Evolutionary conservation across 305 asterid genomes (phyloP).

Genomic region (Nicotiana rustica): DNA sequence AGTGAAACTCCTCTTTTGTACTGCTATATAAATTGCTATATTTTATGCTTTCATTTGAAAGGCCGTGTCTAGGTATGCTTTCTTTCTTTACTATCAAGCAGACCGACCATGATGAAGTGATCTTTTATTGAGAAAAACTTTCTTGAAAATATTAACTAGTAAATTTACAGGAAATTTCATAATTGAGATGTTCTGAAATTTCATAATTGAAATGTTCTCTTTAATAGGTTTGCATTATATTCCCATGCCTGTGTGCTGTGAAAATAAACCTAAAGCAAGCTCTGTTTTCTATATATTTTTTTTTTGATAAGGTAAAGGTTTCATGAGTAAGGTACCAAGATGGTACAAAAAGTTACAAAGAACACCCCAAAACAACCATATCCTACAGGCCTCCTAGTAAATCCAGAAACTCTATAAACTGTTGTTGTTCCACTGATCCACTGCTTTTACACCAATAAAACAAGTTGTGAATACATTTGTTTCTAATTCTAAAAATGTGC

Average conservation of each 20-base stretch:
- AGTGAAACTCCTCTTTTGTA: background rate
- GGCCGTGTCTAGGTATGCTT: background rate
- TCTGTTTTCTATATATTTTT: too few species aligned
- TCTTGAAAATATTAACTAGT: conserved; percentile 8
- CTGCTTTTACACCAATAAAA: too few species aligned
- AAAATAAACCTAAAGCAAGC: background rate
- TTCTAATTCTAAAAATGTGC: too few species aligned
- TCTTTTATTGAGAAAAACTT: conserved; percentile 17
- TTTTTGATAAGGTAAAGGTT: too few species aligned
- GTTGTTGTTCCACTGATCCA: too few species aligned
- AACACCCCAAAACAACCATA: too few species aligned
- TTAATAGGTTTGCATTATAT: background rate
- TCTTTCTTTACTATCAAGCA: conserved; percentile 15
- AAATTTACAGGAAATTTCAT: background rate
- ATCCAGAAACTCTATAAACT: too few species aligned
- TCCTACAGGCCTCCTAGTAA: too few species aligned
- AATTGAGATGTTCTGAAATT: too few species aligned
- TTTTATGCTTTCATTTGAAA: conserved; percentile 23
- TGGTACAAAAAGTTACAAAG: too few species aligned
- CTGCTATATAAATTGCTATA: conserved; percentile 17
- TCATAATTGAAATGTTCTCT: background rate
- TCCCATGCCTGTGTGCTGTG: background rate
- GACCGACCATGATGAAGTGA: background rate
- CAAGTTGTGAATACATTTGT: too few species aligned
- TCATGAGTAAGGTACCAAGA: too few species aligned